Percentiles rank a stretch among this genome's conserved stretches.
Conservation (phyloP, 768 basidiomycete genomes). For the Mycena vitilis region DNA sequence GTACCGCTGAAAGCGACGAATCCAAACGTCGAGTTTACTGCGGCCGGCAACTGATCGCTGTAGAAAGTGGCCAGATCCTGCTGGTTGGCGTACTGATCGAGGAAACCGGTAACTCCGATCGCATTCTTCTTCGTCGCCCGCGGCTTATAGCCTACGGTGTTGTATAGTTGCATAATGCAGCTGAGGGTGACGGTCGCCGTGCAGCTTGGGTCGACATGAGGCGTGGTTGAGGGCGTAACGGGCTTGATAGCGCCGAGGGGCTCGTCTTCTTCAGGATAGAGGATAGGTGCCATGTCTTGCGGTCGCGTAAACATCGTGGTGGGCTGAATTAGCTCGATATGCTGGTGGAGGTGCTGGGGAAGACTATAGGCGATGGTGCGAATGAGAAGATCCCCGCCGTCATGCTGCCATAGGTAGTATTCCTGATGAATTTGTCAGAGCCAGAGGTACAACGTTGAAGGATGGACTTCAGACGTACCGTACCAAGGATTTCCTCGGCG, state of each 20-base stretch:
- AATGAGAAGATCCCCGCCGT: conserved; percentile 64
- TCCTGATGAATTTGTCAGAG: conserved; percentile 52
- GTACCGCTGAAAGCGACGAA: conserved; percentile 68
- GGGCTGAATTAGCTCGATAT: conserved; percentile 77
- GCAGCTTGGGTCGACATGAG: conserved; percentile 59
- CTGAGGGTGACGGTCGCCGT: conserved; percentile 61
- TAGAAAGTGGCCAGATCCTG: conserved; percentile 66
- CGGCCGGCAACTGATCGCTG: conserved; percentile 58
- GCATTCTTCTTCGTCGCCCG: conserved; percentile 56
- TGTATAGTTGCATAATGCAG: conserved; percentile 69
- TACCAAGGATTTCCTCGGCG: conserved; percentile 79
- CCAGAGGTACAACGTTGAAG: conserved; percentile 8
- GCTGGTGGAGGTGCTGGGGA: conserved; percentile 65
- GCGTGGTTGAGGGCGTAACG: conserved; percentile 45
- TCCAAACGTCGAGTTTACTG: conserved; percentile 62
- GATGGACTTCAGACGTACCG: conserved; percentile 54
- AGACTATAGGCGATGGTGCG: conserved; percentile 80
- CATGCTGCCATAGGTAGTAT: conserved; percentile 72
- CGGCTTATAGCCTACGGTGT: conserved; percentile 59
- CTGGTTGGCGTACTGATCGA: conserved; percentile 65
- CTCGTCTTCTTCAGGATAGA: conserved; percentile 37
- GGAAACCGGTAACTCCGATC: conserved; percentile 67
- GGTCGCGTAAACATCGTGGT: conserved; percentile 74
- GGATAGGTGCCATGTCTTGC: conserved; percentile 43
- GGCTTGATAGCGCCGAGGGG: conserved; percentile 24